Percentiles rank a stretch among this genome's conserved stretches.
phyloP scores from a whole-genome alignment of 805 yeast species.

The Schwanniomyces sp. region DNA sequence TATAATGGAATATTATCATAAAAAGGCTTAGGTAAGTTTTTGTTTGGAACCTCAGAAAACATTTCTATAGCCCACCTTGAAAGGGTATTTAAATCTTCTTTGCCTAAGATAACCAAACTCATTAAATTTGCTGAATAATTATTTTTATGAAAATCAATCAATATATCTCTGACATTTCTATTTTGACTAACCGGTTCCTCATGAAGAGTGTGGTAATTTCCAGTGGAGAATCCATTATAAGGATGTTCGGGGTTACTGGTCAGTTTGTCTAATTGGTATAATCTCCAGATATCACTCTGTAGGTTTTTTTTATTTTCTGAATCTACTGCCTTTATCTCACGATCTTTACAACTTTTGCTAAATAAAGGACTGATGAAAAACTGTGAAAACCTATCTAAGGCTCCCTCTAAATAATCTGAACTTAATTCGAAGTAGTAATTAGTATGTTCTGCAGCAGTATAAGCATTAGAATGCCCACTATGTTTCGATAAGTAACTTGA shows the following conservation, averaged over 20 bases:
- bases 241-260: slow-evolving; percentile 78
- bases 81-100: slow-evolving; percentile 72
- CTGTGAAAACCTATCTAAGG: slow-evolving; percentile 89
- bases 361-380: slow-evolving; percentile 88
- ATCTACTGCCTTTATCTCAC: slow-evolving; percentile 93
- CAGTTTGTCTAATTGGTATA: slow-evolving; percentile 79
- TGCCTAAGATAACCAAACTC: slow-evolving; percentile 83
- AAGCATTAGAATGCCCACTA: slow-evolving; percentile 90
- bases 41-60: slow-evolving; percentile 64
- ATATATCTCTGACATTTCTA: slow-evolving; percentile 75
- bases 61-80: slow-evolving; percentile 67
- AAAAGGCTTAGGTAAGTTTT: slow-evolving; percentile 41
- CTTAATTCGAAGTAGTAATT: slow-evolving; percentile 88
- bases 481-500: slow-evolving; percentile 74
- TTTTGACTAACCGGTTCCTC: slow-evolving; percentile 60
- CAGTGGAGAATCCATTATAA: slow-evolving; percentile 84
- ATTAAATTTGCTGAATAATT: slow-evolving; percentile 85
- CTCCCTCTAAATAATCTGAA: slow-evolving; percentile 75
- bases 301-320: slow-evolving; percentile 93
- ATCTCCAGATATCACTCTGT: slow-evolving; percentile 87
- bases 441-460: slow-evolving; percentile 84
- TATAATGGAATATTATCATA: slow-evolving; percentile 50
- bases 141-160: slow-evolving; percentile 68
- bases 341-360: slow-evolving; percentile 69
- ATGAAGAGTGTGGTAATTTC: slow-evolving; percentile 75